A percentile compares a stretch with the other conserved stretches of the same genome.
Conservation (phyloP, 2,329 filamentous ascomycete species). For the Colletotrichum euphorbiae region DNA sequence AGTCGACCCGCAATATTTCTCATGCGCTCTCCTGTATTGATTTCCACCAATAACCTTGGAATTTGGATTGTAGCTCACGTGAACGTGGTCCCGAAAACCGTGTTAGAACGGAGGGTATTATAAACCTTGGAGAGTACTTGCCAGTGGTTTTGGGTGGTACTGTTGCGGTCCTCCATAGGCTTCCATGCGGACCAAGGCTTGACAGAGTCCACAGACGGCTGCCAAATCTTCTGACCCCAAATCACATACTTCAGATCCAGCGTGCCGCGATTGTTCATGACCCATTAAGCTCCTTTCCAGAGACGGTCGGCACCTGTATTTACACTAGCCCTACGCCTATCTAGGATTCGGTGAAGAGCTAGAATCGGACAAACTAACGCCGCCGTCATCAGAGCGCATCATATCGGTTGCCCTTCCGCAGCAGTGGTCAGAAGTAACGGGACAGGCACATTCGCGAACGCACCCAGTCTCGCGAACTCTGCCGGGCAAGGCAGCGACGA, state of each 20-base stretch:
- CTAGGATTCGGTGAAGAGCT: not conserved
- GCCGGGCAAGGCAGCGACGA: slow-evolving; percentile 51
- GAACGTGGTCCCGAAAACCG: slow-evolving; percentile 45
- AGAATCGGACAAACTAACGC: slow-evolving; percentile 46
- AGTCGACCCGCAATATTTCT: no score
- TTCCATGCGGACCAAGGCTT: slow-evolving; percentile 56
- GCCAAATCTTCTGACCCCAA: slow-evolving; percentile 63
- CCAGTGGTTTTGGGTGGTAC: slow-evolving; percentile 59
- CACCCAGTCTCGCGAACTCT: slow-evolving; percentile 51
- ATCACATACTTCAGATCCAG: slow-evolving; percentile 62
- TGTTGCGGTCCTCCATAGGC: slow-evolving; percentile 55
- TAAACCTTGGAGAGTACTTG: slow-evolving; percentile 38
- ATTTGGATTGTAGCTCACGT: slow-evolving; percentile 45
- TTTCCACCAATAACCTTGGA: not conserved
- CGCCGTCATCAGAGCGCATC: slow-evolving; percentile 53
- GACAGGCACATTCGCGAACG: slow-evolving; percentile 49
- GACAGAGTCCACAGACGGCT: slow-evolving; percentile 49
- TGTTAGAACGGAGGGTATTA: not conserved
- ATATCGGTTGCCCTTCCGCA: slow-evolving; percentile 53
- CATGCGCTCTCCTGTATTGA: no score
- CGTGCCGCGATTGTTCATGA: slow-evolving; percentile 55
- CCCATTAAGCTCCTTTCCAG: slow-evolving; percentile 60
- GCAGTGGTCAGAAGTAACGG: slow-evolving; percentile 51
- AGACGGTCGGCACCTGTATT: slow-evolving; percentile 49
- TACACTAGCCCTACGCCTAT: not conserved